Conservation (phyloP, 2,329 filamentous ascomycete genomes). For the Hypoxylon sp. region DNA sequence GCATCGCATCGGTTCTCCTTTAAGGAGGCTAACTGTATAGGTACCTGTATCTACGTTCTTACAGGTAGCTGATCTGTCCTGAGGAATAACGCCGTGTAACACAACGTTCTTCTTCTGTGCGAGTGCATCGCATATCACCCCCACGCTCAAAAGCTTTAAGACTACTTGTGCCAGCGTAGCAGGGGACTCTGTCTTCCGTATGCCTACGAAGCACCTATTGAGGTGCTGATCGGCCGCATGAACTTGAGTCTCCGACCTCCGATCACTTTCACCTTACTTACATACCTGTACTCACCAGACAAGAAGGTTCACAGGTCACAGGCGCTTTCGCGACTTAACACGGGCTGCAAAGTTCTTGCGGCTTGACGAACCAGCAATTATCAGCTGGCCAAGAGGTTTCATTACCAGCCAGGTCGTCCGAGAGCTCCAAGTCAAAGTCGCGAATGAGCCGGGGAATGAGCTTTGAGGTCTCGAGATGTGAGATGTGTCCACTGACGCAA, state of each 20-base stretch:
- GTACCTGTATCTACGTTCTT: too few species aligned
- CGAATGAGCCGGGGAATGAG: slow-evolving; percentile 50
- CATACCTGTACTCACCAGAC: background rate
- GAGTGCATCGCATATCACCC: background rate
- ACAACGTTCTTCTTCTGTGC: background rate
- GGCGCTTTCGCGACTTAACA: background rate
- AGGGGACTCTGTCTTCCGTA: background rate
- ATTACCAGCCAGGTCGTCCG: background rate
- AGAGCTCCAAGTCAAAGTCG: slow-evolving; percentile 44
- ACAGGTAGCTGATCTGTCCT: background rate
- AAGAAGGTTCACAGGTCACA: background rate
- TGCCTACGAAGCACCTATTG: background rate
- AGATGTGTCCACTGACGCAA: slow-evolving; percentile 56
- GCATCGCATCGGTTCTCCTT: background rate
- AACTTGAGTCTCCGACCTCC: background rate
- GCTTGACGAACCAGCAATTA: slow-evolving; percentile 44
- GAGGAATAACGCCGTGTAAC: background rate
- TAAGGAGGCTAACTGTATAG: background rate
- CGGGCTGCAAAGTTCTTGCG: slow-evolving; percentile 33
- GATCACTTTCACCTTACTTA: background rate
- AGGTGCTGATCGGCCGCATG: background rate
- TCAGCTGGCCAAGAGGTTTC: slow-evolving; percentile 27
- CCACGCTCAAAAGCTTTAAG: background rate
- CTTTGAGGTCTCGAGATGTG: slow-evolving; percentile 56
- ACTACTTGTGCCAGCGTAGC: background rate